Percentiles rank a stretch among this genome's conserved stretches.
Conservation (phyloP, 257 asterid genomes). For the Nicotiana benthamiana region DNA sequence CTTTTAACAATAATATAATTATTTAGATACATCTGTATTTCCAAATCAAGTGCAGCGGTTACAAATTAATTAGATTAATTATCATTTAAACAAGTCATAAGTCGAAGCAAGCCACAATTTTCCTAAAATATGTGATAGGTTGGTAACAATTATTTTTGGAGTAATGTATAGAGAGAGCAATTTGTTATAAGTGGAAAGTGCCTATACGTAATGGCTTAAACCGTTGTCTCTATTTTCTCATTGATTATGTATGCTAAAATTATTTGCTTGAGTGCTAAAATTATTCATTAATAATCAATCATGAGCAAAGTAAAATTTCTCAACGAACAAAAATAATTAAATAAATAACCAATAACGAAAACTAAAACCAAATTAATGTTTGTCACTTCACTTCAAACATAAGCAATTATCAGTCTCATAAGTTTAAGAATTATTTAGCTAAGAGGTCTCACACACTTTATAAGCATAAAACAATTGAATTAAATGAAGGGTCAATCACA, state of each 20-base stretch:
- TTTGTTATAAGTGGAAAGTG: neutral
- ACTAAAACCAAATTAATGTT: neutral
- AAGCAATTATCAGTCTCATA: neutral
- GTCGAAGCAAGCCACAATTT: no score
- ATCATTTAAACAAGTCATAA: neutral
- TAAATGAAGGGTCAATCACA: no score
- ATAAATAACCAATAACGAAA: neutral
- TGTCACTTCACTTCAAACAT: constrained; percentile 1
- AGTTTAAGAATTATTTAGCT: no score
- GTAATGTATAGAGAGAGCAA: neutral
- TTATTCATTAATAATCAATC: neutral
- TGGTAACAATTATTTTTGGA: neutral
- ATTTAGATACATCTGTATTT: neutral
- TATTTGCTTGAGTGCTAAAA: no score
- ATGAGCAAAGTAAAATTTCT: neutral
- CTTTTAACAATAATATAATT: neutral
- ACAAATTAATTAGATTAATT: no score
- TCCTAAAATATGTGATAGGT: neutral
- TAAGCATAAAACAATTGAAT: no score
- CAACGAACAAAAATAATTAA: neutral
- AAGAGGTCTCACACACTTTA: no score
- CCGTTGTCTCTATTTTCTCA: no score
- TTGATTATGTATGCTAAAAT: no score
- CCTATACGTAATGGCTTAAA: no score
- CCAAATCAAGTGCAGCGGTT: neutral